These are phyloP conservation scores for Naganishia randhawae DNA, from an alignment of 768 basidiomycete species.

Conservation along the genomic window DNA sequence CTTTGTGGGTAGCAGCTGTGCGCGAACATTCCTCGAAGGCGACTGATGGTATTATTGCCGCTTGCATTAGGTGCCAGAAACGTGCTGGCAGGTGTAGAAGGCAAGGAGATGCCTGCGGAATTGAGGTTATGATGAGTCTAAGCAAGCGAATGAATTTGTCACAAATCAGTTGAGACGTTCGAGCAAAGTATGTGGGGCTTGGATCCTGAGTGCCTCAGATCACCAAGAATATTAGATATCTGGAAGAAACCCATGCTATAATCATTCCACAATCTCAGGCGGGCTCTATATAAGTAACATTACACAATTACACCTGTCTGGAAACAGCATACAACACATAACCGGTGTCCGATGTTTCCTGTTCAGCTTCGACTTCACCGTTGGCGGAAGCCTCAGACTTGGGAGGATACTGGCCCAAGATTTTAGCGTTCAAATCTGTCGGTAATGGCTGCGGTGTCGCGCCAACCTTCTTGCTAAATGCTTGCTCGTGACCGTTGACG, in stretches of 20 bases:
- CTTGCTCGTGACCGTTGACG: slow-evolving; percentile 63
- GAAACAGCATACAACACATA: slow-evolving; percentile 17
- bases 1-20: slow-evolving; percentile 52
- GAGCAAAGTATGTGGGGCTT: too few relatives aligned
- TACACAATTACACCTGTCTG: slow-evolving; percentile 8
- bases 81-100: neutral
- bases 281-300: neutral
- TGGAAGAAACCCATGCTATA: neutral
- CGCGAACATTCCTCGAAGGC: neutral
- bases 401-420: slow-evolving; percentile 72
- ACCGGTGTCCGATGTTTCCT: neutral
- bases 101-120: slow-evolving; percentile 6
- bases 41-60: neutral
- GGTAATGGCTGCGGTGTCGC: slow-evolving; percentile 63
- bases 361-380: slow-evolving; percentile 4
- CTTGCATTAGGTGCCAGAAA: neutral
- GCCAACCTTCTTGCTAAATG: slow-evolving; percentile 71
- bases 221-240: neutral
- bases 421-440: slow-evolving; percentile 53
- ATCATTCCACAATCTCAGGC: neutral
- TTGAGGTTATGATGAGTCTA: slow-evolving; percentile 1
- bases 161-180: too few relatives aligned
- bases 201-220: too few relatives aligned
- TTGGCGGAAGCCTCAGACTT: slow-evolving; percentile 27
- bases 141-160: too few relatives aligned